Conservation (phyloP, 169 alveolate species). For the Eimeria acervulina region DNA sequence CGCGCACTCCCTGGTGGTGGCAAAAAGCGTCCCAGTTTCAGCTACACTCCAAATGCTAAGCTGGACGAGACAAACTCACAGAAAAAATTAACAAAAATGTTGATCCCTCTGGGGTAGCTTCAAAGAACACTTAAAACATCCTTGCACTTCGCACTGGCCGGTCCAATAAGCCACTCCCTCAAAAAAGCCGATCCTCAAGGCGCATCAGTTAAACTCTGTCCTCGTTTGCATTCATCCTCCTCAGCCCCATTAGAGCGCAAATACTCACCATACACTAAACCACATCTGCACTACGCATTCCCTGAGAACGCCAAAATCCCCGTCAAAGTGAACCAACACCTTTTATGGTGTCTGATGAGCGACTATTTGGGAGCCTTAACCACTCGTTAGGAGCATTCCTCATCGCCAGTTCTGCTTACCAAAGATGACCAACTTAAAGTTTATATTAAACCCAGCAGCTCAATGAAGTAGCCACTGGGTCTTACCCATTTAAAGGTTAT, state of each 20-base stretch:
- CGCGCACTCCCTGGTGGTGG: not conserved
- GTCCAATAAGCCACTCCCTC: not conserved
- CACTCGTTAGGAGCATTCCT: conserved; percentile 96
- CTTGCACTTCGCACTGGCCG: not conserved
- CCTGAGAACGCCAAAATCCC: not conserved
- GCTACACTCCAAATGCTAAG: not conserved
- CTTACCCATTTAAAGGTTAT: conserved; percentile 82
- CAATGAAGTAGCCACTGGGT: conserved; percentile 69
- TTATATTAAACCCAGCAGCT: conserved; percentile 89
- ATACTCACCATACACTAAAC: not conserved
- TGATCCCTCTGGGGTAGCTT: not conserved
- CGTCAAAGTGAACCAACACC: conserved; percentile 93
- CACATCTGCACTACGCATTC: not conserved
- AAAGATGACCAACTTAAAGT: conserved; percentile 96
- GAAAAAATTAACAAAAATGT: not conserved
- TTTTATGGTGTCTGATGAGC: conserved; percentile 95
- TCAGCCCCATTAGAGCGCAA: not conserved
- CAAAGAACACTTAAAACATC: not conserved
- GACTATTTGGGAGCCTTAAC: conserved; percentile 95
- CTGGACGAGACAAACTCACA: not conserved
- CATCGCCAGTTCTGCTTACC: conserved; percentile 97
- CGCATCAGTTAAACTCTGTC: not conserved
- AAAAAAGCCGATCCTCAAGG: not conserved
- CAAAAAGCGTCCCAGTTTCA: not conserved
- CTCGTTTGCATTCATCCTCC: not conserved